A percentile compares a stretch with the other conserved stretches of the same genome.
Conservation (phyloP, 495 filamentous ascomycete genomes). For the Penicillium paxilli region DNA sequence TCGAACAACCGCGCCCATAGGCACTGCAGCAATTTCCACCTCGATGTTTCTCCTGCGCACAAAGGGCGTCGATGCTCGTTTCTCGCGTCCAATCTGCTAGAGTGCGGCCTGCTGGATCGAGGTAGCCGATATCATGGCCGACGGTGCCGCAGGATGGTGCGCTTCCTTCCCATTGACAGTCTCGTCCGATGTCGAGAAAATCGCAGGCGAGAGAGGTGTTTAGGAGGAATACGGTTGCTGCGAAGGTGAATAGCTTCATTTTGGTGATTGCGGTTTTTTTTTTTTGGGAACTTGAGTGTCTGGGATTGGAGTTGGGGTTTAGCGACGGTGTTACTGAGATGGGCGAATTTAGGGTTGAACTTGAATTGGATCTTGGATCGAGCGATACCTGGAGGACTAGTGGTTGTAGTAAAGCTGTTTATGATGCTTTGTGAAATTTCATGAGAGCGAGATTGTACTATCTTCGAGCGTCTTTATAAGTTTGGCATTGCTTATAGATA, state of each 20-base stretch:
- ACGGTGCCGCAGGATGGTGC: slow-evolving; percentile 4
- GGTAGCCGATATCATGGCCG: slow-evolving; percentile 2
- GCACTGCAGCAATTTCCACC: slow-evolving; percentile 3
- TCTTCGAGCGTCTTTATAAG: neutral
- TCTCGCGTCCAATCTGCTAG: slow-evolving; percentile 5
- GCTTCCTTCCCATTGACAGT: slow-evolving; percentile 8
- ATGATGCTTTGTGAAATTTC: too few relatives aligned
- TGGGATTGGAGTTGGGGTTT: neutral
- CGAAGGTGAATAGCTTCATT: neutral
- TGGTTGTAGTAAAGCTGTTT: too few relatives aligned
- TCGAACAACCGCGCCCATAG: slow-evolving; percentile 8
- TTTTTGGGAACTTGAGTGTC: neutral
- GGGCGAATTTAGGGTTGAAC: too few relatives aligned
- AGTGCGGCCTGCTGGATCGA: slow-evolving; percentile 3
- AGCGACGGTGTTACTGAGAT: neutral
- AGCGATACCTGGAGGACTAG: too few relatives aligned
- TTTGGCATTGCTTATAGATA: neutral
- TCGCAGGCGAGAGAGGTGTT: slow-evolving; percentile 2
- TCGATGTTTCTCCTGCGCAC: neutral
- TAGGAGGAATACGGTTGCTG: neutral
- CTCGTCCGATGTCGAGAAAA: slow-evolving; percentile 1
- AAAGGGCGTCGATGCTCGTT: neutral
- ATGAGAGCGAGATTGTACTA: too few relatives aligned
- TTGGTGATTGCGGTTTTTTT: neutral
- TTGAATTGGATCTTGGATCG: too few relatives aligned